These are phyloP conservation scores for Casaregolazyma suthepensis DNA, from an alignment of 1,139 yeast genomes.

Conservation along the genomic window DNA sequence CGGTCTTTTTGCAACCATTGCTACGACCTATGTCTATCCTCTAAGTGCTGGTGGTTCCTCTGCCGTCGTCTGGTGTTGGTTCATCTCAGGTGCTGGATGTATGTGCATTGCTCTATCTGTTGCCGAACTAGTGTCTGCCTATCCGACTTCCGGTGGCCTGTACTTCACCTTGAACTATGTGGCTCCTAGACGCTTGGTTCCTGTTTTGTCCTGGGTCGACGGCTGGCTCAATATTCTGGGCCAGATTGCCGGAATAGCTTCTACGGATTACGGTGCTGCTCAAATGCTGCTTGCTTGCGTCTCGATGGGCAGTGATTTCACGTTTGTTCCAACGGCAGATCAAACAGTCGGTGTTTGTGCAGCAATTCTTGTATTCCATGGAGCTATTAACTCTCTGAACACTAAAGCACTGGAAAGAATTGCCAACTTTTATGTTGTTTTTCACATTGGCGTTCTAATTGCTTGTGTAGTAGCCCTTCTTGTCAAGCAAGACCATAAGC, in stretches of 20 bases:
- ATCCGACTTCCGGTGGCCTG: slow-evolving; percentile 68
- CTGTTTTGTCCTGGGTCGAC: slow-evolving; percentile 42
- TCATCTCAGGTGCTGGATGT: slow-evolving; percentile 49
- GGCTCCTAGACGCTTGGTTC: slow-evolving; percentile 46
- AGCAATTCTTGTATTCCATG: slow-evolving; percentile 38
- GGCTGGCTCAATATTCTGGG: slow-evolving; percentile 44
- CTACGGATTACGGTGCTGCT: slow-evolving; percentile 34
- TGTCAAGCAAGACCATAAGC: slow-evolving; percentile 26
- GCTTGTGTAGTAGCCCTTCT: slow-evolving; percentile 33
- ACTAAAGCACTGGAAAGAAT: slow-evolving; percentile 37
- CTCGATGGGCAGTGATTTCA: slow-evolving; percentile 38
- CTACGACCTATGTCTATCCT: slow-evolving; percentile 46
- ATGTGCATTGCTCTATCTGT: slow-evolving; percentile 47
- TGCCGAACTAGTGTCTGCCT: slow-evolving; percentile 57
- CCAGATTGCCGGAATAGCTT: slow-evolving; percentile 41
- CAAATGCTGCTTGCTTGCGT: slow-evolving; percentile 38
- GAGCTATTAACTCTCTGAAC: slow-evolving; percentile 39
- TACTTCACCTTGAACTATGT: slow-evolving; percentile 50
- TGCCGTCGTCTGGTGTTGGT: slow-evolving; percentile 40
- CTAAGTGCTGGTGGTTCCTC: slow-evolving; percentile 47
- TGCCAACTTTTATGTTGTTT: slow-evolving; percentile 39
- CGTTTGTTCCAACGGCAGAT: slow-evolving; percentile 36
- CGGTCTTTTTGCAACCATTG: slow-evolving; percentile 51
- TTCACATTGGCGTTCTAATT: slow-evolving; percentile 38
- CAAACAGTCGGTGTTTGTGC: slow-evolving; percentile 42